phyloP scores from a whole-genome alignment of 352 stramenopile genomes.

The Phytopythium kandeliae region DNA sequence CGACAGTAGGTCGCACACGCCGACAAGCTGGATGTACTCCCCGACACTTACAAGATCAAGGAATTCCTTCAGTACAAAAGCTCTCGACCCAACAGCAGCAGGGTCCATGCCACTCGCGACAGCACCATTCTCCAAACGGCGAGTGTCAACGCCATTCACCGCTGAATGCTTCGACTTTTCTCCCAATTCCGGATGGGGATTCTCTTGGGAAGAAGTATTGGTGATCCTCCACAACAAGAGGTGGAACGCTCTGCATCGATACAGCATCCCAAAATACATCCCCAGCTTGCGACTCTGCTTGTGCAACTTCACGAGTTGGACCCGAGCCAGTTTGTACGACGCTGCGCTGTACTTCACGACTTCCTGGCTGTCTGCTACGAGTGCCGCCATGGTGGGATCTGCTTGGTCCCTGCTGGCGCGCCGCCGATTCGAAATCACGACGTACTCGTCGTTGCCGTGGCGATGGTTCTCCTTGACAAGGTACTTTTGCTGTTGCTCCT shows the following conservation, averaged over 20 bases:
- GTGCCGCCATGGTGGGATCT: conserved; percentile 15
- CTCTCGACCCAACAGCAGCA: not conserved
- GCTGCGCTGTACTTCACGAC: conserved; percentile 55
- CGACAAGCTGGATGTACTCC: conserved; percentile 73
- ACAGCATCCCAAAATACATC: conserved; percentile 70
- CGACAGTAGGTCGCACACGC: conserved; percentile 52
- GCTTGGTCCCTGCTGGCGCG: conserved; percentile 12
- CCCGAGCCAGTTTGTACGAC: conserved; percentile 61
- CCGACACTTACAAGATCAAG: conserved; percentile 54
- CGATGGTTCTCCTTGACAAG: conserved; percentile 44
- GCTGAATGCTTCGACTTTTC: not conserved
- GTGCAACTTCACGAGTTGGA: conserved; percentile 47
- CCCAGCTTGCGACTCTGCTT: conserved; percentile 71
- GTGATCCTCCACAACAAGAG: conserved; percentile 57
- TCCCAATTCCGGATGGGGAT: too few relatives aligned
- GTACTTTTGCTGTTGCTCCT: conserved; percentile 63
- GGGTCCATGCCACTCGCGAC: not conserved
- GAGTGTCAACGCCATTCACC: not conserved
- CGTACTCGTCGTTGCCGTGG: conserved; percentile 43
- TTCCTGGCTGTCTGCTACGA: conserved; percentile 18
- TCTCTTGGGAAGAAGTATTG: too few relatives aligned
- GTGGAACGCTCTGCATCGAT: conserved; percentile 60
- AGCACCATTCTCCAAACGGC: not conserved
- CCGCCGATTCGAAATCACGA: conserved; percentile 50
- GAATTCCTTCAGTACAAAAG: conserved; percentile 68